phyloP scores from a whole-genome alignment of 352 stramenopile genomes.

The Pythium vanterpoolii region DNA sequence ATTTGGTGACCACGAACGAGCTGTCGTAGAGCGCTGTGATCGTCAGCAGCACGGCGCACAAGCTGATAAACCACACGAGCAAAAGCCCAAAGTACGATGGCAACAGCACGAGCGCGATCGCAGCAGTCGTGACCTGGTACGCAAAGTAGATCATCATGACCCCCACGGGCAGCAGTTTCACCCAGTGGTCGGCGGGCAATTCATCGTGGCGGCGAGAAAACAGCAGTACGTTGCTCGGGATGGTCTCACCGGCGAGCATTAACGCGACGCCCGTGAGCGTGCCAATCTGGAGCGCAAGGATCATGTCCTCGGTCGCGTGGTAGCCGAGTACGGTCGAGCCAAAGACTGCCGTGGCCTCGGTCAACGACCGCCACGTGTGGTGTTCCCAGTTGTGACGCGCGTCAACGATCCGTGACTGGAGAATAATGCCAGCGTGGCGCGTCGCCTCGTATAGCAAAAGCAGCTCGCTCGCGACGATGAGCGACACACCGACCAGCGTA shows the following conservation, averaged over 20 bases:
- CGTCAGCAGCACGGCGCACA: slow-evolving; percentile 45
- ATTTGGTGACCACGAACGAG: slow-evolving; percentile 33
- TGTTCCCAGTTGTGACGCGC: slow-evolving; percentile 62
- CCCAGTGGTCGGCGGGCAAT: slow-evolving; percentile 68
- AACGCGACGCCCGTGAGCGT: slow-evolving; percentile 56
- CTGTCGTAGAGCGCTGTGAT: slow-evolving; percentile 44
- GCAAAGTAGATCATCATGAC: slow-evolving; percentile 66
- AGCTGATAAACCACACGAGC: slow-evolving; percentile 44
- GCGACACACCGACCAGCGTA: slow-evolving; percentile 65
- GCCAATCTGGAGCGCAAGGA: slow-evolving; percentile 69
- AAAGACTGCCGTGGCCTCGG: slow-evolving; percentile 56
- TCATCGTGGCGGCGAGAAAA: slow-evolving; percentile 33
- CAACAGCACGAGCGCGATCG: slow-evolving; percentile 38
- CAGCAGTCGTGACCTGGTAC: slow-evolving; percentile 45
- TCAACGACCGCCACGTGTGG: slow-evolving; percentile 52
- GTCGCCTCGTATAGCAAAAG: slow-evolving; percentile 69
- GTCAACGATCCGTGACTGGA: slow-evolving; percentile 74
- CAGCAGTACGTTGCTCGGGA: slow-evolving; percentile 29
- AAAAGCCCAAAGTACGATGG: slow-evolving; percentile 36
- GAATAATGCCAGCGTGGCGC: slow-evolving; percentile 46
- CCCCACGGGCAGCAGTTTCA: slow-evolving; percentile 64
- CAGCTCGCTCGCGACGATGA: slow-evolving; percentile 76
- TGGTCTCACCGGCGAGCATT: slow-evolving; percentile 54
- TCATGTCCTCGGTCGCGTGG: slow-evolving; percentile 49
- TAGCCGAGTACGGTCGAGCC: slow-evolving; percentile 56